Base-by-base conservation (phyloP, 768 basidiomycete species). In the Hypsizygus marmoreus region DNA sequence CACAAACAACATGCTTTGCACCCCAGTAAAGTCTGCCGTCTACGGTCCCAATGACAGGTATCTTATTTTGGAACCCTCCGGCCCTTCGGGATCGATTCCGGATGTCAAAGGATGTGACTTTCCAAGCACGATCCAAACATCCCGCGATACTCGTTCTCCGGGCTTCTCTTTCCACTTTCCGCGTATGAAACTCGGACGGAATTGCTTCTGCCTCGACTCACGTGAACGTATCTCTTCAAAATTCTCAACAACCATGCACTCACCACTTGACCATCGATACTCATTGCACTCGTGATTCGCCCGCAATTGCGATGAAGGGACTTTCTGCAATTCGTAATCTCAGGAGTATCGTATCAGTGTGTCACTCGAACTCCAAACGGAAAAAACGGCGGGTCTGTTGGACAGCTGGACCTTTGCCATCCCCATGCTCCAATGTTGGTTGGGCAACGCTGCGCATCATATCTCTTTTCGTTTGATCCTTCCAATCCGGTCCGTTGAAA, bases 101-200 rank as follows among this genome's bases (percentile, higher is more conserved):
- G 46, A 36, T 47, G 53, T 54, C 47, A 53, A 39, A 34, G 32
- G 35, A 34, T 26, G 36, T n/a, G 17, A 23, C 43, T 45, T 53
- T 48, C 28, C 42, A 43, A 16, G 29, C 37, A 54, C 26, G 43
- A 16, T 45, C 24, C 34, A 38, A 30, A 28, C 53, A 40, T 47
- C 47, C 53, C 53, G 53, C 53, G 46, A 55, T 48, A 48, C 46
- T 55, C 45, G 39, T 41, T 51, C 45, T 24, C 34, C 33, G 47
- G 33, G 49, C 38, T 54, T 54, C 49, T 53, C 20, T 13, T 50
- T 37, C 45, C 48, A 46, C 32, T 39, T 16, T 45, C 16, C 13
- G 29, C 38, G 25, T 37, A 37, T 47, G 32, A 41, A 29, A 28
- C 28, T 24, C n/a, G 37, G 39, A n/a, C 37, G 35, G 45, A 35